Evolutionary conservation across 257 asterid species (phyloP).

Genomic region (Solanum gracilifrons): DNA sequence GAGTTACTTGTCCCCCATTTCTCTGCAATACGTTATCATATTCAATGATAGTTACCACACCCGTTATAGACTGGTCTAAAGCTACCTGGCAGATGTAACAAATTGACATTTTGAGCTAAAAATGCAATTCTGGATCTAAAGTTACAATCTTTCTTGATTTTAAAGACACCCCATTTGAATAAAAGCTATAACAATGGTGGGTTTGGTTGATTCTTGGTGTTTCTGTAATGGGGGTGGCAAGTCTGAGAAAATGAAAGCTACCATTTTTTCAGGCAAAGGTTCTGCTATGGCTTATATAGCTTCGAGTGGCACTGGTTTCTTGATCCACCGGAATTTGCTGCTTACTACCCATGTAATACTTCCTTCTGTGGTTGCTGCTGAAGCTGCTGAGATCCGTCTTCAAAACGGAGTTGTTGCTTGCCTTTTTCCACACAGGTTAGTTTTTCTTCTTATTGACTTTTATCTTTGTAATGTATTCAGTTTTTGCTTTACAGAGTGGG

Average conservation of each 20-base stretch:
- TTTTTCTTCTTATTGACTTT: not conserved
- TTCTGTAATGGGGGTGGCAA: constrained; percentile 95
- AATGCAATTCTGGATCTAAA: constrained; percentile 40
- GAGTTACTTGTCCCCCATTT: not conserved
- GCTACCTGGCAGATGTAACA: not conserved
- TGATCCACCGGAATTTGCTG: constrained; percentile 91
- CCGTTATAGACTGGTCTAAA: not conserved
- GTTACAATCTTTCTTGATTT: not conserved
- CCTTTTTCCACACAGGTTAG: constrained; percentile 89
- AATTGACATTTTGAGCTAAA: not conserved
- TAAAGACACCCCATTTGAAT: not conserved
- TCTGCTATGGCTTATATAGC: constrained; percentile 67
- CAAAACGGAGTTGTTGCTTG: constrained; percentile 58
- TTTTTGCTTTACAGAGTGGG: not conserved
- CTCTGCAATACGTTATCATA: not conserved
- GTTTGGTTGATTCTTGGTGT: constrained; percentile 78
- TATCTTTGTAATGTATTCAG: not conserved
- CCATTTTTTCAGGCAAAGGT: constrained; percentile 66
- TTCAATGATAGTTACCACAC: not conserved
- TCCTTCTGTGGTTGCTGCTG: constrained; percentile 77
- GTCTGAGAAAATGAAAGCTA: constrained; percentile 78
- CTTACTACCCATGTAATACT: constrained; percentile 81
- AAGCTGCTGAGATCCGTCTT: constrained; percentile 89
- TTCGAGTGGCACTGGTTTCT: constrained; percentile 65
- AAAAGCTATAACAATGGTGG: constrained; percentile 43